Base-by-base conservation (phyloP, 2,329 filamentous ascomycete species). In the Penicillium nordicum region DNA sequence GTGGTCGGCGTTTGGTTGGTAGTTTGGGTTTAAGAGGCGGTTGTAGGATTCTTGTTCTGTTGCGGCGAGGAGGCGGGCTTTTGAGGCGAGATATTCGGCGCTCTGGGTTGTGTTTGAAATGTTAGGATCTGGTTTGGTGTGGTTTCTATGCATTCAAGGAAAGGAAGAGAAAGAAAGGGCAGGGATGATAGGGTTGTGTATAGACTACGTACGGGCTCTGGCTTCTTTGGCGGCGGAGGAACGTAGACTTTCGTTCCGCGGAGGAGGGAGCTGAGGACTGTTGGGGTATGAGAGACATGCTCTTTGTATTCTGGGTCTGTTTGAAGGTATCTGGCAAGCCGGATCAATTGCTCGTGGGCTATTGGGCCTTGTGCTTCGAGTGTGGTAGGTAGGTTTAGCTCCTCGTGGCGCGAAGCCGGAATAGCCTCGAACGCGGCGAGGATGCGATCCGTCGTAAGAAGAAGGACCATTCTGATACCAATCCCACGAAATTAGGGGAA, bases 41-140 rank as follows among this genome's bases (percentile, higher is more conserved):
- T 90, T 84, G 78, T 97, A 99, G 50, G 85, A 82, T 59, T 88
- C 85, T 63, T 86, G 83, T 78, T 97, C 92, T 76, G 93, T 88
- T 67, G 94, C 87, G 58, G 83, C 85, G 60, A 91, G 90, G 21
- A 99, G 84, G 16, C 88, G 86, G 25, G 86, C 86, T 91, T 97
- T 97, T 1, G 96, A 80, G 7, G 87, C 88, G 72, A 90, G 89
- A 77, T 93, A 97, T 75, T 96, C 88, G 8, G 86, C 78, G 1
- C 85, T 95, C 69, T 69, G 34, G n/a, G 36, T 48, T 36, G n/a
- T n/a, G 11, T 23, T 1, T 23, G n/a, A 1, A 16, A n/a, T 29
- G 25, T 55, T 40, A 53, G 53, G 23, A 7, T 32, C 27, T 45
- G 16, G 11, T 40, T 4, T 45, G 37, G 25, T 25, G 11, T 52